Conservation (phyloP, 768 basidiomycete genomes). For the Boletus patriciae region DNA sequence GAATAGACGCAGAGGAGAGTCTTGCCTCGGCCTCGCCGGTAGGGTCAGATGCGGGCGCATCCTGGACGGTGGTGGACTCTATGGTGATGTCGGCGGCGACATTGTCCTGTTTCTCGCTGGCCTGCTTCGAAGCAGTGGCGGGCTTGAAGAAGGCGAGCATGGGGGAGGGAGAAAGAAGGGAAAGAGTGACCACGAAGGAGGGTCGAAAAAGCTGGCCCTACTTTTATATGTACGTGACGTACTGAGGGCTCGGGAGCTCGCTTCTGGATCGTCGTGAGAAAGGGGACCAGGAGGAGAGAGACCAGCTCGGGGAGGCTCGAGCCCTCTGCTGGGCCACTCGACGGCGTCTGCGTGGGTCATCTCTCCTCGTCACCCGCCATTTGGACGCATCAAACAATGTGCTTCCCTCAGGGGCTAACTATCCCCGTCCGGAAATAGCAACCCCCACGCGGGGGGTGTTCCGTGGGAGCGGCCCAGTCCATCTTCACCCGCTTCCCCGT, state of each 20-base stretch:
- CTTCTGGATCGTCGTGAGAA: conserved; percentile 28
- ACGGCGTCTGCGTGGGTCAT: background rate
- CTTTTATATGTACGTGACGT: conserved; percentile 26
- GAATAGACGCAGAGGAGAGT: conserved; percentile 20
- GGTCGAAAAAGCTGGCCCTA: conserved; percentile 5
- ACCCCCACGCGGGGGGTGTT: conserved; percentile 18
- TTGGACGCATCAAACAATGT: background rate
- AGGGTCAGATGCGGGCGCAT: background rate
- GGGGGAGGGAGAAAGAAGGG: background rate
- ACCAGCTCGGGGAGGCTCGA: background rate
- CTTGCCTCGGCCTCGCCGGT: conserved; percentile 9
- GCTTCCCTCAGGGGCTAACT: conserved; percentile 13
- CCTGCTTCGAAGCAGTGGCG: conserved; percentile 11
- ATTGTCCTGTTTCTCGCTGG: background rate
- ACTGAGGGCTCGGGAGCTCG: conserved; percentile 14
- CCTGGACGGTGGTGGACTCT: background rate
- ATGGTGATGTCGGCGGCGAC: conserved; percentile 4
- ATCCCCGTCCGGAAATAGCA: background rate
- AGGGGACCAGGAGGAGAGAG: background rate
- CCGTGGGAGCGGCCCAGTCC: conserved; percentile 6
- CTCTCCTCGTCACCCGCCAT: background rate
- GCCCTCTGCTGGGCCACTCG: background rate
- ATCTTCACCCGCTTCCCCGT: background rate
- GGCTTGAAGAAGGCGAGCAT: conserved; percentile 32
- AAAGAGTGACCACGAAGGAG: conserved; percentile 1